phyloP scores from a whole-genome alignment of 2,329 filamentous ascomycete genomes.

The Neofusicoccum kwambonambiense region DNA sequence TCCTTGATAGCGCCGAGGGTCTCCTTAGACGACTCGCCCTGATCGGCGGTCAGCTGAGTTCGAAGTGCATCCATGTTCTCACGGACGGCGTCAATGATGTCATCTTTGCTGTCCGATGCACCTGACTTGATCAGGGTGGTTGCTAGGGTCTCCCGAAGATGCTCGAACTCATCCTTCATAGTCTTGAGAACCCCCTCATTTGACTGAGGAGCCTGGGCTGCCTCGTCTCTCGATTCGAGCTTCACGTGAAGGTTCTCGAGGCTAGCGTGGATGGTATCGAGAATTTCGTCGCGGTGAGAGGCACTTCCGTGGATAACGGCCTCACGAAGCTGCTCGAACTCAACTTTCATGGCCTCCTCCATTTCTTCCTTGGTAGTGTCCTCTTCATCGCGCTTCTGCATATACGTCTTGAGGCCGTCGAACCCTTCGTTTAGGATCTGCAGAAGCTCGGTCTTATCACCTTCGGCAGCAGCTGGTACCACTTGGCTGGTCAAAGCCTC shows the following conservation, averaged over 20 bases:
- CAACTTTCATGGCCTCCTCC: conserved; percentile 72
- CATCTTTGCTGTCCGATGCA: conserved; percentile 56
- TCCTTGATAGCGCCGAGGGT: conserved; percentile 42
- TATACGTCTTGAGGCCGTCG: conserved; percentile 41
- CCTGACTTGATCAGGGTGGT: conserved; percentile 51
- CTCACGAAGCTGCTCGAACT: conserved; percentile 79
- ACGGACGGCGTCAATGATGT: conserved; percentile 68
- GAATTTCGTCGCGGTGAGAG: conserved; percentile 59
- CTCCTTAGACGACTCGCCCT: conserved; percentile 42
- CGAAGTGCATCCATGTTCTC: conserved; percentile 46
- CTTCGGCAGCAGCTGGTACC: conserved; percentile 19
- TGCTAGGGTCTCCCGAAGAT: conserved; percentile 58
- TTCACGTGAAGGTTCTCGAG: conserved; percentile 50
- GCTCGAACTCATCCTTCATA: conserved; percentile 61
- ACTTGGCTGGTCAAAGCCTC: conserved; percentile 55
- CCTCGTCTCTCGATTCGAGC: conserved; percentile 35
- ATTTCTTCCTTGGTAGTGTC: conserved; percentile 45
- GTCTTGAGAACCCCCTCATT: conserved; percentile 48
- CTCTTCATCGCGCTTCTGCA: conserved; percentile 36
- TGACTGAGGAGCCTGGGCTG: conserved; percentile 24
- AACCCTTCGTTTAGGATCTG: conserved; percentile 40
- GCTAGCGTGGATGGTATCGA: conserved; percentile 58
- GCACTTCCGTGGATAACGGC: conserved; percentile 65
- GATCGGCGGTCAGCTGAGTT: conserved; percentile 37
- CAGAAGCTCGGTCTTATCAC: conserved; percentile 40